Base-by-base conservation (phyloP, 2,329 filamentous ascomycete genomes). In the Cryphonectria radicalis region DNA sequence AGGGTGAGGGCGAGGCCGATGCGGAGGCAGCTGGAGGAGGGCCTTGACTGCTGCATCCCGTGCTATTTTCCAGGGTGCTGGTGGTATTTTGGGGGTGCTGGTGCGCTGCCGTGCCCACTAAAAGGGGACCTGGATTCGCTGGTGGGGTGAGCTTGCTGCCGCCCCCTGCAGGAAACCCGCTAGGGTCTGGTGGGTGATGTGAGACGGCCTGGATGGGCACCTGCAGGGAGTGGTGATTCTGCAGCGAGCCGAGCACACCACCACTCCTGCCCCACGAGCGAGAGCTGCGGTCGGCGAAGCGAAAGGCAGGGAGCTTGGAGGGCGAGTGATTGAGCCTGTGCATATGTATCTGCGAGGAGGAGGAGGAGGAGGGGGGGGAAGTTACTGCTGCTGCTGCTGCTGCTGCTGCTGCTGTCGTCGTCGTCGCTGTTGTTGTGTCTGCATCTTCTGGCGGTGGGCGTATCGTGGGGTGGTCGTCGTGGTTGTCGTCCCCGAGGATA, bases 301-400 rank as follows among this genome's bases (percentile, higher is more conserved):
- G 86, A 78, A 85, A 87, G 32, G 86, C 82, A 40, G 87, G 86
- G 74, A 88, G 79, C 75, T 88, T 88, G 73, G 86, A 88, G 55
- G 86, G 84, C 76, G 83, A 88, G 78, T 88, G 84, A 77, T 78
- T 85, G 74, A 86, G 85, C 69, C 86, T 85, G 78, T 88, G 86
- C 62, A 79, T 78, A 75, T 88, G 84, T 25, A 70, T 42, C 40
- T 25, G 62, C 40, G 25, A 32, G 55, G 55, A 64, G 32, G 57
- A 32, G 55, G 55, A 64, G 32, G 57, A 37, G 53, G 55, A 8
- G 19, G 25, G 13, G 25, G 25, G 19, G 11, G 62, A 2, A 64
- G 13, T 13, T 13, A 1, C 37, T 13, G 37, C 37, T 40, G 37
- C 37, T 32, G 32, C 32, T 32, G 32, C 4, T 32, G 32, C 32